These are phyloP conservation scores for Parastagonospora nodorum DNA, from an alignment of 2,329 filamentous ascomycete genomes.

Conservation along the genomic window DNA sequence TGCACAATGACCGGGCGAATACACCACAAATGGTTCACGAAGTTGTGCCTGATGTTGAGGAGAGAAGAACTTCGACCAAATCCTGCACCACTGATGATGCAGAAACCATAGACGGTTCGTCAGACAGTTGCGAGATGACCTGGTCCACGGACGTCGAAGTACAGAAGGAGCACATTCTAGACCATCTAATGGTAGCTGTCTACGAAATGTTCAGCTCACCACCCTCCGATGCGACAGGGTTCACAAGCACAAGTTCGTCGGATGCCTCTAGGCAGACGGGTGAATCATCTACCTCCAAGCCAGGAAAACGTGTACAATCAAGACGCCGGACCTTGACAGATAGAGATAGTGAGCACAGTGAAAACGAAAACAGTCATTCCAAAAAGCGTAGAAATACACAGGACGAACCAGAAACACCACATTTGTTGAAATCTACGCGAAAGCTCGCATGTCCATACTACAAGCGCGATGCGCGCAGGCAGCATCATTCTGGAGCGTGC, in stretches of 20 bases:
- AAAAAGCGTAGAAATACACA: not conserved
- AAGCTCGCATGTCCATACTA: conserved; percentile 1
- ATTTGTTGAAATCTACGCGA: not conserved
- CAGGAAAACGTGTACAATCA: no score
- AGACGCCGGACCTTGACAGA: not conserved
- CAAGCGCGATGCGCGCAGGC: not conserved
- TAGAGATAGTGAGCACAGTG: not conserved
- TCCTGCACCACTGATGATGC: no score
- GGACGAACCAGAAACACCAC: not conserved
- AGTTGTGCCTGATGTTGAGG: no score
- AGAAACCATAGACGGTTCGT: no score
- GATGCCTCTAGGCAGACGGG: no score
- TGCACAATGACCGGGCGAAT: no score
- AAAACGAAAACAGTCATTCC: not conserved
- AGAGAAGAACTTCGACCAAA: no score
- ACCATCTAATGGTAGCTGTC: not conserved
- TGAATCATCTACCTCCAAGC: no score
- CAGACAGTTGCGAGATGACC: no score
- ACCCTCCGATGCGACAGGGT: no score
- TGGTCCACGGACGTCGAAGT: no score
- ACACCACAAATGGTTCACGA: no score
- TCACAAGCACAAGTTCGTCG: not conserved
- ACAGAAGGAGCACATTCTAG: not conserved
- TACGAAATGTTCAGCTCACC: not conserved
- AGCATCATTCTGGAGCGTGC: not conserved